A percentile compares a stretch with the other conserved stretches of the same genome.
Evolutionary conservation across 2,329 filamentous ascomycete species (phyloP).

Genomic region (Sporothrix inflata): DNA sequence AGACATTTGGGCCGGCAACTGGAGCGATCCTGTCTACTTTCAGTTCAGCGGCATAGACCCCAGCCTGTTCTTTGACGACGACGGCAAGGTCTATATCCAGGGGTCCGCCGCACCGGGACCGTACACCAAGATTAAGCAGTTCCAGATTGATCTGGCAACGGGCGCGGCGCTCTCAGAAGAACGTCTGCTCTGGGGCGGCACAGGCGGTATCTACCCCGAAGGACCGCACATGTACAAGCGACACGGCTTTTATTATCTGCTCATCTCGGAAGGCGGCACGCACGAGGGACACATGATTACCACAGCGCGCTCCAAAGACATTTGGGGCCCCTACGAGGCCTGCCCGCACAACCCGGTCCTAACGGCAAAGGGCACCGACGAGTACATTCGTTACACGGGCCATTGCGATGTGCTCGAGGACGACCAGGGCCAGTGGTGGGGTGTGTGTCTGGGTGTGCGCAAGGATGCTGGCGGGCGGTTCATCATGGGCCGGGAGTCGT

Average conservation of each 20-base stretch:
- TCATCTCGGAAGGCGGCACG: slow-evolving; percentile 6
- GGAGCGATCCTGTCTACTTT: background rate
- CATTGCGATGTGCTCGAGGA: slow-evolving; percentile 10
- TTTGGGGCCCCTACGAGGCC: slow-evolving; percentile 13
- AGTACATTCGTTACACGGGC: slow-evolving; percentile 14
- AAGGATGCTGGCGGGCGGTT: slow-evolving; percentile 15
- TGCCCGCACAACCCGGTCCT: background rate
- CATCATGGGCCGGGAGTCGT: slow-evolving; percentile 21
- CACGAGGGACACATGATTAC: slow-evolving; percentile 17
- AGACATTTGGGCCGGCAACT: slow-evolving; percentile 1
- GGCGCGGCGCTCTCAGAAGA: slow-evolving; percentile 13
- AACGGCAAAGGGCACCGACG: slow-evolving; percentile 7
- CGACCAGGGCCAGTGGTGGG: slow-evolving; percentile 8
- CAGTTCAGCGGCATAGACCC: slow-evolving; percentile 13
- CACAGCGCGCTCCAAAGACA: background rate
- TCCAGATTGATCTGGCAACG: slow-evolving; percentile 14
- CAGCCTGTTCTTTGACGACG: slow-evolving; percentile 16
- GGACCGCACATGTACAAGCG: slow-evolving; percentile 11
- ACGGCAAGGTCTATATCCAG: slow-evolving; percentile 13
- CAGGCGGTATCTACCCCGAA: background rate
- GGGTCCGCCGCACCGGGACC: background rate
- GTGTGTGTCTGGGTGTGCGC: slow-evolving; percentile 11
- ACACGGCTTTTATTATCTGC: background rate
- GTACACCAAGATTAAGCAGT: background rate
- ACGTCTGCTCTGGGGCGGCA: background rate